Base-by-base conservation (phyloP, 2,329 filamentous ascomycete species). In the Colletotrichum graminicola region DNA sequence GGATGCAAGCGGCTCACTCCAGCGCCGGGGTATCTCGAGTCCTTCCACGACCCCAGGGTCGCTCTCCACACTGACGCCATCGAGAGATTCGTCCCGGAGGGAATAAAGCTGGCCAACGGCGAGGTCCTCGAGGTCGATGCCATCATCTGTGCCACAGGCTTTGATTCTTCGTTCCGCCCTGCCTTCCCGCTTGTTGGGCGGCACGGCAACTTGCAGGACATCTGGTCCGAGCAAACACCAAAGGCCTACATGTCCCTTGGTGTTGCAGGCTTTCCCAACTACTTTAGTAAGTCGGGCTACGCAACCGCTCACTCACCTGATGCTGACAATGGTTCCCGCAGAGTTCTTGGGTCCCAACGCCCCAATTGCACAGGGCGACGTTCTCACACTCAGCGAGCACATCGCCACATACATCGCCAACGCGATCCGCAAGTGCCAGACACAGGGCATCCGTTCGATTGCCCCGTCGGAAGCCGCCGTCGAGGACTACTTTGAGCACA, bases 121-220 rank as follows among this genome's bases (percentile, higher is more conserved):
- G 76, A 83, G 45, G 77, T 85, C n/a, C 76, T 87, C 62, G 80
- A 85, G 43, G 83, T 88, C 18, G 89, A 91, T 75, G 82, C 83
- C 16, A 84, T 91, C 29, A 81, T 90, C 59, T 88, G 87, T 71
- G 88, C 87, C n/a, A 89, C 87, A 0, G 87, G 87, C 1, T 89
- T 88, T 75, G 84, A 89, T 74, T 84, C 84, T 6, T 86, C 85
- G 1, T 89, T 88, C 76, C 76, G 81, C 10, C 86, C 87, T 3
- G 81, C 84, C 1, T 89, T 87, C 71, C 86, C 86, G 0, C 77
- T 89, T 23, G 76, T 85, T 7, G 86, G 85, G 12, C 80, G 83
- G 29, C 75, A 81, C n/a, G 86, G 85, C 23, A 85, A 88, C 72
- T 80, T 89, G 41, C 85, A 86, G 72, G 83, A 88, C 47, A 79